Evolutionary conservation across 2,329 filamentous ascomycete genomes (phyloP), one percentile per base, ranked within the genome.

Genomic region (Cladosporium sp.): DNA sequence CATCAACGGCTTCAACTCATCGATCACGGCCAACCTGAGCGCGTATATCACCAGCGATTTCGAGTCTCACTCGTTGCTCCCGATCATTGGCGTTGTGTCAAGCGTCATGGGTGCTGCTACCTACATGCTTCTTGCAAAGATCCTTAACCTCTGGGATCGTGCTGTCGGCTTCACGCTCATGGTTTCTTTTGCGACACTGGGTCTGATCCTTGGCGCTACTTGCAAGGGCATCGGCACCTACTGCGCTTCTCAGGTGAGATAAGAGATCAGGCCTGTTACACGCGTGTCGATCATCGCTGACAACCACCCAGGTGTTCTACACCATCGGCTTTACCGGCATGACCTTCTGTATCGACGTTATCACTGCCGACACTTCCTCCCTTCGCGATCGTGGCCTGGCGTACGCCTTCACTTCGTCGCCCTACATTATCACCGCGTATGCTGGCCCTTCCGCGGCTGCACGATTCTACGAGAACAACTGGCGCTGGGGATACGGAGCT

Each of bases 121-220:
- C 51, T 84, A 84, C 62, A 75, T 86, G 10, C 80, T 83, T 0
- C 77, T 84, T 57, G 83, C 84, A 46, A 87, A 86, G 66, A 71
- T 85, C 16, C 74, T 86, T 46, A 82, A 87, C 67, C 74, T 85
- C 41, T 87, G 82, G 74, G 84, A 83, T 53, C 80, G 84, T 44
- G 79, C 83, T 13, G 79, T 85, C 64, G 83, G 81, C n/a, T 80
- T 84, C 60, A 65, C 77, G 31, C 54, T 83, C 35, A 79, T 79
- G 60, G 69, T 83, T 6, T 54, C 72, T 28, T 68, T 81, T 55
- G 78, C 77, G 61, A 72, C 77, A 3, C 37, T 63, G 10, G 63
- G 63, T 3, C 54, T 65, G 18, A 59, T 67, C 49, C 61, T 67
- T 52, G 59, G 66, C 51, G 62, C 65, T 16, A 52, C 53, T 7